Conservation (phyloP, 1,284 basidiomycete species). For the Malassezia obtusa region DNA sequence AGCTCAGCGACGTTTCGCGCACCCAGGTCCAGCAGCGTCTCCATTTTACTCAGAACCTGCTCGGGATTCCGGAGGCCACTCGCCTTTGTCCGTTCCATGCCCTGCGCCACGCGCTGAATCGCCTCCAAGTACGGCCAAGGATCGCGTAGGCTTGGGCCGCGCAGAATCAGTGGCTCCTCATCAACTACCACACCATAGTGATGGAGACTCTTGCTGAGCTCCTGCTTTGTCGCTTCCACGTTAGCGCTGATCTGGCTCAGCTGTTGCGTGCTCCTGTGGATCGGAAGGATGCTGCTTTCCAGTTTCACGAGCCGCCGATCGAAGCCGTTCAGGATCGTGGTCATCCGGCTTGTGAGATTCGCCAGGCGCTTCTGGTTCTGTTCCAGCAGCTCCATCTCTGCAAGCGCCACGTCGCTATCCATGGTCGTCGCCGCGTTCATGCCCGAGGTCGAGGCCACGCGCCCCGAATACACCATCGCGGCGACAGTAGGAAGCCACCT, state of each 20-base stretch:
- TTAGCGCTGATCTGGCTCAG: conserved; percentile 31
- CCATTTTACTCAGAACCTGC: conserved; percentile 35
- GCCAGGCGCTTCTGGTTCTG: conserved; percentile 49
- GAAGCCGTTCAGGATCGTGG: conserved; percentile 48
- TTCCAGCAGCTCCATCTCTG: conserved; percentile 49
- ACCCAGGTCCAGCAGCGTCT: conserved; percentile 38
- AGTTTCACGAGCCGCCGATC: conserved; percentile 48
- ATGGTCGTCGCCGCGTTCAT: conserved; percentile 8
- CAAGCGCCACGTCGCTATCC: conserved; percentile 36
- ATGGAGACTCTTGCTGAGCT: conserved; percentile 35
- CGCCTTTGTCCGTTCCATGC: conserved; percentile 25
- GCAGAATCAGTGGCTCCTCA: conserved; percentile 39
- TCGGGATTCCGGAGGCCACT: conserved; percentile 29
- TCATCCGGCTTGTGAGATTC: conserved; percentile 48
- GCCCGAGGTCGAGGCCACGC: conserved; percentile 1
- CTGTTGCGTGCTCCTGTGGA: conserved; percentile 43
- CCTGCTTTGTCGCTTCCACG: conserved; percentile 32
- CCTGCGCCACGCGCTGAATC: conserved; percentile 36
- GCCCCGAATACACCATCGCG: conserved; percentile 4
- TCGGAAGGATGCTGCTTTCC: conserved; percentile 44
- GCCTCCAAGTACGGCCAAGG: conserved; percentile 42
- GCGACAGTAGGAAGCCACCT: not conserved
- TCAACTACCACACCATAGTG: conserved; percentile 43
- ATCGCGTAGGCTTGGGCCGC: conserved; percentile 34
- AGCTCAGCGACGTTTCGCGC: conserved; percentile 33